Conservation (phyloP, 192 early-diverging fungal species). For the Pilobolus umbonatus region DNA sequence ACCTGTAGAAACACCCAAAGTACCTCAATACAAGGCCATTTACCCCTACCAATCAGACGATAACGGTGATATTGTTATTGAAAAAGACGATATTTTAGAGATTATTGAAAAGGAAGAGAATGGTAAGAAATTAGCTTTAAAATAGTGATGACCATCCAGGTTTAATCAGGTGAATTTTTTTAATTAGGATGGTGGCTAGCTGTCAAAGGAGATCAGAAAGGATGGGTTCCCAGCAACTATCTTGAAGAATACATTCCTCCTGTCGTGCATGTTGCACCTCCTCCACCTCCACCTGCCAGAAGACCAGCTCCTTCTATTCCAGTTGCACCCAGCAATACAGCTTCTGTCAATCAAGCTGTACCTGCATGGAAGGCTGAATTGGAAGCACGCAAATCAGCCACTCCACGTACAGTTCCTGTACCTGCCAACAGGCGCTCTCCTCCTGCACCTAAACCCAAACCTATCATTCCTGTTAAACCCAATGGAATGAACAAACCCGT, state of each 20-base stretch:
- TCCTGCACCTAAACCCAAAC: constrained; percentile 30
- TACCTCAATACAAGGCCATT: constrained; percentile 59
- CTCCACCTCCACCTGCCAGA: constrained; percentile 38
- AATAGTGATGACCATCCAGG: neutral
- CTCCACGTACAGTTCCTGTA: constrained; percentile 16
- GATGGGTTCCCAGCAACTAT: constrained; percentile 81
- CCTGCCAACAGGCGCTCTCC: constrained; percentile 25
- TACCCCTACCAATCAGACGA: constrained; percentile 64
- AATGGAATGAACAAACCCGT: constrained; percentile 30
- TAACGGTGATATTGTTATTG: constrained; percentile 61
- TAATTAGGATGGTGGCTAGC: constrained; percentile 53
- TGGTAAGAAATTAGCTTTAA: constrained; percentile 46
- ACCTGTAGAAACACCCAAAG: constrained; percentile 32
- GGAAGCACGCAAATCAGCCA: constrained; percentile 49
- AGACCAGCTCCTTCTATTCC: constrained; percentile 19
- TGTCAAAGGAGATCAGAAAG: constrained; percentile 54
- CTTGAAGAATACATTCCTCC: constrained; percentile 54
- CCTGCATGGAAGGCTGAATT: constrained; percentile 50
- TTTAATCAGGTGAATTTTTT: constrained; percentile 8
- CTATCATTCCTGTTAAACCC: constrained; percentile 35
- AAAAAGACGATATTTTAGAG: constrained; percentile 61
- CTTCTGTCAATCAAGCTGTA: neutral
- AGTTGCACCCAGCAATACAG: constrained; percentile 1
- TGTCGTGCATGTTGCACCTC: constrained; percentile 34
- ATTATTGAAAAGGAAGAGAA: constrained; percentile 60